Percentiles rank a stretch among this genome's conserved stretches.
These are phyloP conservation scores for Penium margaritaceum DNA, from an alignment of 139 green algal species.

Conservation along the genomic window DNA sequence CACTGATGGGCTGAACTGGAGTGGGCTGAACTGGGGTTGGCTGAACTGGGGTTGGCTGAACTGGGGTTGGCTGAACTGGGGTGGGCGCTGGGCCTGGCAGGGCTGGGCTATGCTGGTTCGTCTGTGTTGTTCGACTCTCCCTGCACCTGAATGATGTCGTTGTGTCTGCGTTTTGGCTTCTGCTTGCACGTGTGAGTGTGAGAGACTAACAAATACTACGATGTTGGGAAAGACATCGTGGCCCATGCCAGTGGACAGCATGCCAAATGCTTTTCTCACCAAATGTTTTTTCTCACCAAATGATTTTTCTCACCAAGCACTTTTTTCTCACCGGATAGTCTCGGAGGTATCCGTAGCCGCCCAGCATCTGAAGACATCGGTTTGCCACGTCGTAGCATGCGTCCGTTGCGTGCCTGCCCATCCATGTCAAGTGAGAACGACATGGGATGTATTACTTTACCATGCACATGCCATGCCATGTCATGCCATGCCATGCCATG, in stretches of 20 bases:
- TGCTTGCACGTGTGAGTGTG: neutral
- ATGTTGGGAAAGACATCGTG: too few species aligned
- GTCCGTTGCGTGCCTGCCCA: constrained; percentile 64
- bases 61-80: too few species aligned
- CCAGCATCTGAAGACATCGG: constrained; percentile 65
- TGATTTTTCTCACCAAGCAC: neutral
- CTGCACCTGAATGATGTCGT: too few species aligned
- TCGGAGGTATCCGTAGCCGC: constrained; percentile 70
- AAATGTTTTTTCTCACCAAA: neutral
- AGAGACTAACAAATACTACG: neutral
- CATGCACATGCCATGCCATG: too few species aligned
- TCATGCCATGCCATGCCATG: too few species aligned
- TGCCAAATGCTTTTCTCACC: neutral
- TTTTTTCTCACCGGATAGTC: constrained; percentile 62
- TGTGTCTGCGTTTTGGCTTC: neutral
- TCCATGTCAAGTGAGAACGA: neutral
- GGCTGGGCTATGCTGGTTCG: too few species aligned
- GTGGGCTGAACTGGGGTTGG: neutral
- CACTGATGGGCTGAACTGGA: neutral
- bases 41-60: too few species aligned
- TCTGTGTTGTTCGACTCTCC: too few species aligned
- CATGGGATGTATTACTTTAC: neutral
- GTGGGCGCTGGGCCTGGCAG: too few species aligned
- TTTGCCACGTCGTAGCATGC: constrained; percentile 64
- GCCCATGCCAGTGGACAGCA: too few species aligned